phyloP scores from a whole-genome alignment of 2,329 filamentous ascomycete genomes.

The Pestalotiopsis sp. region DNA sequence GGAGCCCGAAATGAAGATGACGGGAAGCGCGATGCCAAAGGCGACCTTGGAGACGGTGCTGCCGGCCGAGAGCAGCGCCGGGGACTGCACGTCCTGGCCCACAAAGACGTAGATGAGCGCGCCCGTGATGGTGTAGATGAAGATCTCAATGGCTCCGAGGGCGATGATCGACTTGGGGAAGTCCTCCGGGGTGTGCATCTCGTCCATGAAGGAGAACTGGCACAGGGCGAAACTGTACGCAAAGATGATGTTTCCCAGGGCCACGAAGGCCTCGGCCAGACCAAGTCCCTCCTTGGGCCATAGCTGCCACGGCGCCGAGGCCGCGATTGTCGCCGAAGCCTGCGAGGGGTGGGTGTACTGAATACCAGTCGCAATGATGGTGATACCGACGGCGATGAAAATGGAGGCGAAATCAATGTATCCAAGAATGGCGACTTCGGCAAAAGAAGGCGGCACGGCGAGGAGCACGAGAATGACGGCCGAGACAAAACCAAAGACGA shows the following conservation, averaged over 20 bases:
- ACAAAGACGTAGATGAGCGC: constrained; percentile 65
- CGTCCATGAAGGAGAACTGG: constrained; percentile 40
- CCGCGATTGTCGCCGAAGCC: constrained; percentile 21
- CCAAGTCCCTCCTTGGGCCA: constrained; percentile 35
- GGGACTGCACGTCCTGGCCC: constrained; percentile 58
- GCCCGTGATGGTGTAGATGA: constrained; percentile 62
- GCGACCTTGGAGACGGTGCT: constrained; percentile 59
- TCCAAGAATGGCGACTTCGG: constrained; percentile 59
- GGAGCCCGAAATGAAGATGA: constrained; percentile 66
- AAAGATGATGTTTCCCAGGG: constrained; percentile 64
- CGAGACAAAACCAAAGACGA: constrained; percentile 60
- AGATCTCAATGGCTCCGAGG: constrained; percentile 56
- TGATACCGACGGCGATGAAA: constrained; percentile 57
- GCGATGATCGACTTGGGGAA: constrained; percentile 46
- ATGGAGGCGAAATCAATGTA: constrained; percentile 63
- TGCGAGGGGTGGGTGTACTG: constrained; percentile 21
- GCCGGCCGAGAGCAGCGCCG: constrained; percentile 61
- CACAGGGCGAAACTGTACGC: constrained; percentile 53
- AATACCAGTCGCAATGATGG: constrained; percentile 61
- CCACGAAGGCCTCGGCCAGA: constrained; percentile 52
- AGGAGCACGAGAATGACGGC: constrained; percentile 55
- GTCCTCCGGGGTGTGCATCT: constrained; percentile 42
- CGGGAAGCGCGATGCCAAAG: constrained; percentile 65
- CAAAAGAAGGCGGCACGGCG: constrained; percentile 60
- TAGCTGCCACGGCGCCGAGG: constrained; percentile 24